Percentiles rank a stretch among this genome's conserved stretches.
Conservation (phyloP, 192 early-diverging fungal species). For the Rhizophagus prolifer region DNA sequence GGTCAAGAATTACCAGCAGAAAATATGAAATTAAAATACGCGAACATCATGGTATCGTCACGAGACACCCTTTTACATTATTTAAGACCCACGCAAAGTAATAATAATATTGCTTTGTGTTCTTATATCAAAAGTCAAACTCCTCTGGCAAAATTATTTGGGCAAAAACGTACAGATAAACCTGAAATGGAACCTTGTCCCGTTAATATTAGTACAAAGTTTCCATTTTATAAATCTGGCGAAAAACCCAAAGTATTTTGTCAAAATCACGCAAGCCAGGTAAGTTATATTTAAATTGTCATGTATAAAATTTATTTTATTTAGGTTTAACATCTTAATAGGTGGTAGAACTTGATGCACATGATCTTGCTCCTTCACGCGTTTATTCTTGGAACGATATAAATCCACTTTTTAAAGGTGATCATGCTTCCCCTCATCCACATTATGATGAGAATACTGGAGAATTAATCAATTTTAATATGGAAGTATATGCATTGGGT, state of each 20-base stretch:
- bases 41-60: conserved; percentile 67
- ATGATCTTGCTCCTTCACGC: conserved; percentile 61
- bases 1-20: conserved; percentile 61
- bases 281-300: conserved; percentile 22
- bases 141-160: conserved; percentile 61
- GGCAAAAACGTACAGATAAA: conserved; percentile 51
- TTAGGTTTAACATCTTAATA: conserved; percentile 28
- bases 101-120: conserved; percentile 3
- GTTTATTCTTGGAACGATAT: conserved; percentile 60
- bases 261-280: conserved; percentile 68
- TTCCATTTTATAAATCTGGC: conserved; percentile 58
- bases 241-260: conserved; percentile 63
- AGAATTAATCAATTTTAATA: conserved; percentile 74
- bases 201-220: conserved; percentile 54
- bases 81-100: conserved; percentile 65
- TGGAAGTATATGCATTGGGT: conserved; percentile 68
- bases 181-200: conserved; percentile 70
- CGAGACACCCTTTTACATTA: conserved; percentile 63
- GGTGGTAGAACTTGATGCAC: conserved; percentile 67
- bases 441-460: conserved; percentile 68
- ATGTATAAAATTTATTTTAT: neutral
- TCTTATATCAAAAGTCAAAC: conserved; percentile 47
- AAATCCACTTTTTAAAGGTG: conserved; percentile 64
- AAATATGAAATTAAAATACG: conserved; percentile 64
- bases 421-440: conserved; percentile 65